Evolutionary conservation across 106 monocot species (phyloP), one percentile per base, ranked within the genome.

Genomic region (Agapanthus africanus): DNA sequence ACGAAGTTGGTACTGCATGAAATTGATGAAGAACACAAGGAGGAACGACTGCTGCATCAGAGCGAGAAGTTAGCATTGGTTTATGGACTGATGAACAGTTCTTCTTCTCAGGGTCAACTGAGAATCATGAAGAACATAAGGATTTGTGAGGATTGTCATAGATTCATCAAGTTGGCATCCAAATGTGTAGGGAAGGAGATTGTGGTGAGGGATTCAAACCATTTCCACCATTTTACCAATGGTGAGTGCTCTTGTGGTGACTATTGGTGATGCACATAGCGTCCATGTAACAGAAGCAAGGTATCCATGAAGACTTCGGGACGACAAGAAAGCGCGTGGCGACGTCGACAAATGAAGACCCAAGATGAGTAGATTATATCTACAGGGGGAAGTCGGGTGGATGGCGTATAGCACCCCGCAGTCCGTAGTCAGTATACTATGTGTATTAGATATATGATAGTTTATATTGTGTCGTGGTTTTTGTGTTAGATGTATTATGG

Each of bases 61-160:
- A 82, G 87, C 38, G 87, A 87, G 84, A 87, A 87, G 66, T 68
- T 91, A 74, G 87, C 91, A 11, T 68, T 91, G 63, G 78, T 67
- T 66, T 84, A 79, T 78, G 84, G 81, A 19, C 71, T 91, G 8
- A 79, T 91, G 82, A 87, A 91, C 72, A 21, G 82, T 56, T 69
- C 79, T 59, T 13, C 79, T 75, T 40, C 65, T 66, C 72, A 64
- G 54, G 15, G 23, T 31, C 71, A 35, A 49, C 49, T 87, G 39
- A 91, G 38, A 70, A 91, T 91, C 57, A 91, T 87, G 87, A 91
- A 91, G 74, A 91, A 91, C 66, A 82, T 91, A n/a, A 84, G 84
- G 63, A 87, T 84, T 23, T 91, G 87, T 80, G 71, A 84, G 36
- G 87, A 91, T 66, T 91, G 91, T n/a, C 91, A 91, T 84, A 75